Evolutionary conservation across 352 stramenopile genomes (phyloP).

Genomic region (Thalassiosira mediterranea): DNA sequence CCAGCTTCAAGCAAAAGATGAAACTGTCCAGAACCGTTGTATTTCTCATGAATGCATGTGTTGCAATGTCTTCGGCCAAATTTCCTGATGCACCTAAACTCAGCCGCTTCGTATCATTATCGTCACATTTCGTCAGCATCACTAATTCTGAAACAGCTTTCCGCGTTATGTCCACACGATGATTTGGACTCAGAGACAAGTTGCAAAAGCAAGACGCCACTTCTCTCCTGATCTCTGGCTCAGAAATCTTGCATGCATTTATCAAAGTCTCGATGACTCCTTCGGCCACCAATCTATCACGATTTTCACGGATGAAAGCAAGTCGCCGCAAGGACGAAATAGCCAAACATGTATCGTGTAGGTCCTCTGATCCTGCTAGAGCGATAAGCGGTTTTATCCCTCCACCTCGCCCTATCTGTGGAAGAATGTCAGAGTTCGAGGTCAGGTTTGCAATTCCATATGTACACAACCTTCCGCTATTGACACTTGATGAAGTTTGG

Average conservation of each 20-base stretch:
- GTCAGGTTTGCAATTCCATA: constrained; percentile 93
- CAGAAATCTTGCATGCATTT: constrained; percentile 86
- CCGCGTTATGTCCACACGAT: constrained; percentile 90
- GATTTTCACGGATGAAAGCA: constrained; percentile 86
- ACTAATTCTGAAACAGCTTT: constrained; percentile 87
- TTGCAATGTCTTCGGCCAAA: constrained; percentile 92
- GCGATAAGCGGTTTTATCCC: constrained; percentile 90
- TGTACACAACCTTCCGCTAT: constrained; percentile 89
- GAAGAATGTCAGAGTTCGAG: constrained; percentile 48
- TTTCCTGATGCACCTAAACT: constrained; percentile 92
- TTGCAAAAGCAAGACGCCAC: constrained; percentile 93
- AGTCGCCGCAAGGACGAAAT: constrained; percentile 91
- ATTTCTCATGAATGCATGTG: constrained; percentile 89
- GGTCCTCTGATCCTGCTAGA: constrained; percentile 88
- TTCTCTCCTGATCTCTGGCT: constrained; percentile 94
- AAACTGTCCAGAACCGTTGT: constrained; percentile 35
- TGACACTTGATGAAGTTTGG: constrained; percentile 73
- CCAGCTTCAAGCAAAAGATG: constrained; percentile 86
- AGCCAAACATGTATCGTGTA: constrained; percentile 90
- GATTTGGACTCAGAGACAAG: constrained; percentile 90
- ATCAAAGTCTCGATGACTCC: constrained; percentile 88
- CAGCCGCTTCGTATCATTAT: constrained; percentile 91
- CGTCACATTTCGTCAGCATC: constrained; percentile 87
- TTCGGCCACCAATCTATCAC: constrained; percentile 87
- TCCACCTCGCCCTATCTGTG: constrained; percentile 89